Evolutionary conservation across 1,139 yeast genomes (phyloP).

Genomic region (Protomyces arabidopsidicola): DNA sequence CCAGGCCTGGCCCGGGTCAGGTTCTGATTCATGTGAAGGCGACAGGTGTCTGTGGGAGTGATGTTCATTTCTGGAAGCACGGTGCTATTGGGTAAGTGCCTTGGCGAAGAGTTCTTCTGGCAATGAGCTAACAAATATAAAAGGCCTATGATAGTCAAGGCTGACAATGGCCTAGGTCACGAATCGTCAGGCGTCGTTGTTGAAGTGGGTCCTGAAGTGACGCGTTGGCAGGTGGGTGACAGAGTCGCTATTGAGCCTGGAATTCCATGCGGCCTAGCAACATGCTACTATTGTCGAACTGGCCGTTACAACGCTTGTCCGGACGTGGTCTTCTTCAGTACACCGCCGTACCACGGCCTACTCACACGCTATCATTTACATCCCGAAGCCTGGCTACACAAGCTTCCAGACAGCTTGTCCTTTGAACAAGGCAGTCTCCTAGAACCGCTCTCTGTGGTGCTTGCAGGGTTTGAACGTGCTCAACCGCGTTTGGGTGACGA

Average conservation of each 20-base stretch:
- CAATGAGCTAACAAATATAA: background rate
- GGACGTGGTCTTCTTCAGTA: slow-evolving; percentile 73
- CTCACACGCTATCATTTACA: slow-evolving; percentile 62
- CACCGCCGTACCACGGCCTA: slow-evolving; percentile 65
- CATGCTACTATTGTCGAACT: slow-evolving; percentile 64
- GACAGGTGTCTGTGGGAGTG: slow-evolving; percentile 83
- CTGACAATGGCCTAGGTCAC: slow-evolving; percentile 71
- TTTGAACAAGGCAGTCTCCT: slow-evolving; percentile 84
- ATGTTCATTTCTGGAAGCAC: slow-evolving; percentile 69
- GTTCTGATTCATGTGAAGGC: slow-evolving; percentile 49
- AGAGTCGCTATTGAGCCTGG: slow-evolving; percentile 84
- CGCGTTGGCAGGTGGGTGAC: slow-evolving; percentile 64
- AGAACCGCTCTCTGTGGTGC: slow-evolving; percentile 84
- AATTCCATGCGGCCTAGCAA: slow-evolving; percentile 54
- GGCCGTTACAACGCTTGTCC: slow-evolving; percentile 77
- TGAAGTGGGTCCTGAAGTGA: slow-evolving; percentile 61
- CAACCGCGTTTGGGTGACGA: slow-evolving; percentile 64
- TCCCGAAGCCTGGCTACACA: slow-evolving; percentile 74
- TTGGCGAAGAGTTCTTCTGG: slow-evolving; percentile 35
- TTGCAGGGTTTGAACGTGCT: slow-evolving; percentile 74
- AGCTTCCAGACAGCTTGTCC: slow-evolving; percentile 64
- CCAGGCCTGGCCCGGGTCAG: slow-evolving; percentile 42
- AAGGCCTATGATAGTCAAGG: slow-evolving; percentile 44
- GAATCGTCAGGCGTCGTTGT: slow-evolving; percentile 70
- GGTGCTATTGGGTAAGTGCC: slow-evolving; percentile 57